Evolutionary conservation across 345 rosid species (phyloP).

Genomic region (Corymbia maculata): DNA sequence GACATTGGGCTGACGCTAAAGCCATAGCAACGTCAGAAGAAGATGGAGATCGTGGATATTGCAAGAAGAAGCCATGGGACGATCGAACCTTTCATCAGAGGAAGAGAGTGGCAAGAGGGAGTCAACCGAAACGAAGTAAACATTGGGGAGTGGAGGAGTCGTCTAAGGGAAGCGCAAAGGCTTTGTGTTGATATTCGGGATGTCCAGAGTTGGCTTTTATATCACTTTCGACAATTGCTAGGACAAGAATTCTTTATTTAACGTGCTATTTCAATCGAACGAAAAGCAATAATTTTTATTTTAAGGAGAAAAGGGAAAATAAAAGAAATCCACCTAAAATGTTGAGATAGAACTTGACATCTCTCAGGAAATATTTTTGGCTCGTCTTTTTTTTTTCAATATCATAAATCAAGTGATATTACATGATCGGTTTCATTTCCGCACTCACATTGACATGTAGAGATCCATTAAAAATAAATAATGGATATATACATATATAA

Average conservation of each 20-base stretch:
- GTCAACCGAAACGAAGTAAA: no score
- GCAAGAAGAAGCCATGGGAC: neutral
- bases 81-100: rapidly evolving
- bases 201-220: neutral
- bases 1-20: slow-evolving; percentile 17
- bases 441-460: neutral
- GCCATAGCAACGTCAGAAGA: neutral
- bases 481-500: no score
- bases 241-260: no score
- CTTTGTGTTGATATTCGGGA: neutral
- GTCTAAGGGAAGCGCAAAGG: neutral
- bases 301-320: neutral
- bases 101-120: neutral
- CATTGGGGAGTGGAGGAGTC: neutral
- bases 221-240: neutral
- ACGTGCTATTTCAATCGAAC: neutral
- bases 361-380: neutral
- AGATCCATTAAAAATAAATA: neutral
- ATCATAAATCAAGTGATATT: neutral
- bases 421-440: neutral
- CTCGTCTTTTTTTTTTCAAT: neutral
- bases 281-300: no score
- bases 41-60: neutral
- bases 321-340: no score
- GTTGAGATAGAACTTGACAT: neutral